Evolutionary conservation across 306 rosid species (phyloP), one percentile per base, ranked within the genome.

Genomic region (Cucurbita ficifolia): DNA sequence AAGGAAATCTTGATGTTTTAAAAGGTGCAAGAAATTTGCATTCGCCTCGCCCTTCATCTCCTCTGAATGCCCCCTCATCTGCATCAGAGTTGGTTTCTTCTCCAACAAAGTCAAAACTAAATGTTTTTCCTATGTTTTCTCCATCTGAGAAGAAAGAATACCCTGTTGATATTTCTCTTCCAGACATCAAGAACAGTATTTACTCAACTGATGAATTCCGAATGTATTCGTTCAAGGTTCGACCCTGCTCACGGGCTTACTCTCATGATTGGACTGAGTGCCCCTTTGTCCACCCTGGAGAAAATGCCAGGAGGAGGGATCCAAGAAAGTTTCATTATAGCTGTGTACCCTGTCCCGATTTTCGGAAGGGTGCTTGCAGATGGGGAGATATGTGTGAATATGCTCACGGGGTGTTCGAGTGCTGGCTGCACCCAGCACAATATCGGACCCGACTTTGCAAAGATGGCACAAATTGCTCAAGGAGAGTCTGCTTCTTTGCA

Each of bases 191-290:
- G 82, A 92, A 92, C 83, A 88, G 96, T 80, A 92, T 92, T 60
- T 92, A 92, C 62, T 86, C 98, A 19, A 88, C 96, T n/a, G 96
- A 92, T 81, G 98, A 92, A 72, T 92, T 92, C 56, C 80, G 98
- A 18, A 92, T 92, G 98, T 89, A 87, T 79, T 92, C 98, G 3
- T 92, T 92, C 87, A 92, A 92, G 89, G 96, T 92, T n/a, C 84
- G 96, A 10, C 96, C 96, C 59, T 92, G 98, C 80, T 92, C 96
- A 0, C 92, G 98, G 1, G 98, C 96, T 19, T 92, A 92, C 84
- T 92, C 98, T 13, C 98, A 92, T 70, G 98, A 92, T 77, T 92
- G 98, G 98, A 92, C 98, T 0, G 98, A 92, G 79, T 92, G 98
- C 78, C 98, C 98, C 14, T 92, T 92, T 79, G 98, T 90, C 46